A percentile compares a stretch with the other conserved stretches of the same genome.
Conservation (phyloP, 1,284 basidiomycete genomes). For the Naganishia sp. region DNA sequence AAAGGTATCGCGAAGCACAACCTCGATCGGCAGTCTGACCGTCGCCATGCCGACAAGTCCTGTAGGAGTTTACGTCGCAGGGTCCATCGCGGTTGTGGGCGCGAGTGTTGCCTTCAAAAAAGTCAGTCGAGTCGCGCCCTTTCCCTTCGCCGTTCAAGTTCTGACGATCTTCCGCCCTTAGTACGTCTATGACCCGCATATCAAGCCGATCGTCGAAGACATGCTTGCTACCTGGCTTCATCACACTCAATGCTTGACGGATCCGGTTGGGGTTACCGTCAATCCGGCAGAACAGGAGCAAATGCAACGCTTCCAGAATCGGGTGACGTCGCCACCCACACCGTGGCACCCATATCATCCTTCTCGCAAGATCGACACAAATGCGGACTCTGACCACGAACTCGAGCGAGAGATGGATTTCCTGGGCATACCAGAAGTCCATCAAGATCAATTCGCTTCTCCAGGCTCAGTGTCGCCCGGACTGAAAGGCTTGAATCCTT, state of each 20-base stretch:
- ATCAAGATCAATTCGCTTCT: slow-evolving; percentile 3
- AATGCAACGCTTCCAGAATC: background rate
- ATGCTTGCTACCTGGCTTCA: slow-evolving; percentile 11
- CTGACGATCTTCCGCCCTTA: background rate
- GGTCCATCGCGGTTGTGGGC: slow-evolving; percentile 18
- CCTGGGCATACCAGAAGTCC: slow-evolving; percentile 5
- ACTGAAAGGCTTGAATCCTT: background rate
- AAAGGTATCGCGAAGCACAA: too few relatives aligned
- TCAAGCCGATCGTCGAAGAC: slow-evolving; percentile 29
- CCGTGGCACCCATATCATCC: slow-evolving; percentile 5
- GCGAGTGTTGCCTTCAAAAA: slow-evolving; percentile 27
- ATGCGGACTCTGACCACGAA: background rate
- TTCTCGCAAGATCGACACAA: background rate
- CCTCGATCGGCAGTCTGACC: too few relatives aligned
- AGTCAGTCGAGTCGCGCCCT: slow-evolving; percentile 1
- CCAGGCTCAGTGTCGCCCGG: background rate
- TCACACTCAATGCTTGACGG: slow-evolving; percentile 13
- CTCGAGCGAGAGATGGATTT: slow-evolving; percentile 13
- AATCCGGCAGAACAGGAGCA: slow-evolving; percentile 2
- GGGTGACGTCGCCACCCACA: background rate
- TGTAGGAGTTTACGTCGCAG: slow-evolving; percentile 10
- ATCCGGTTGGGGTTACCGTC: slow-evolving; percentile 7
- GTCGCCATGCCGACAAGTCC: slow-evolving; percentile 11
- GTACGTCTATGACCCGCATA: slow-evolving; percentile 32
- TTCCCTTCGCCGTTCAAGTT: background rate